A percentile compares a stretch with the other conserved stretches of the same genome.
Evolutionary conservation across 768 basidiomycete species (phyloP).

Genomic region (Cytidiella melzeri): DNA sequence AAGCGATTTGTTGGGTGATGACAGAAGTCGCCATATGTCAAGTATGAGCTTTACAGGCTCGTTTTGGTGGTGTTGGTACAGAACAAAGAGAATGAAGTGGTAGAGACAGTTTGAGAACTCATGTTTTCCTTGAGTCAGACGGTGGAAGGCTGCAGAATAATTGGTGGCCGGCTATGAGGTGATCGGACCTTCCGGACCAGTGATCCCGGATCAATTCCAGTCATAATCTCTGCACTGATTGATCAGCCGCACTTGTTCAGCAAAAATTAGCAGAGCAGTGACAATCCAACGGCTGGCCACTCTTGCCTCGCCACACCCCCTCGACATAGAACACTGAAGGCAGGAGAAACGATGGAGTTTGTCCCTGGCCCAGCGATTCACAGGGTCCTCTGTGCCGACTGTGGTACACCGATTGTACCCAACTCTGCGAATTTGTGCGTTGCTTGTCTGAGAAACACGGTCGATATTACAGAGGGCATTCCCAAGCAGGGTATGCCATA

Average conservation of each 20-base stretch:
- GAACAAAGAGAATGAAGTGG: too few species aligned
- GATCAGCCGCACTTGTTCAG: not conserved
- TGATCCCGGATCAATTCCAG: not conserved
- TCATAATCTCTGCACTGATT: not conserved
- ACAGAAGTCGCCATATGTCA: not conserved
- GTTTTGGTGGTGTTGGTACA: not conserved
- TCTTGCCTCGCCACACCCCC: not conserved
- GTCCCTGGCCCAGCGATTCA: slow-evolving; percentile 68
- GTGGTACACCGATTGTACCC: slow-evolving; percentile 85
- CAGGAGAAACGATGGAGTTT: slow-evolving; percentile 75
- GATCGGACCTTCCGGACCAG: too few species aligned
- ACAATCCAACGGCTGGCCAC: not conserved
- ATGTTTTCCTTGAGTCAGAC: not conserved
- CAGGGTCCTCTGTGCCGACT: slow-evolving; percentile 85
- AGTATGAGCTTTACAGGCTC: not conserved
- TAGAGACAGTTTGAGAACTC: too few species aligned
- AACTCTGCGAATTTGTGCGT: slow-evolving; percentile 93
- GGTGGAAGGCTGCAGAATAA: too few species aligned
- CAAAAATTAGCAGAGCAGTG: not conserved
- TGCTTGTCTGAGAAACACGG: slow-evolving; percentile 80
- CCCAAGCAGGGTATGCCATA: slow-evolving; percentile 77
- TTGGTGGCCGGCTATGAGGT: too few species aligned
- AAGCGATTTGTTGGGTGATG: not conserved
- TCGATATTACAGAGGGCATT: slow-evolving; percentile 98
- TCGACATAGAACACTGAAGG: too few species aligned